Evolutionary conservation across 768 basidiomycete species (phyloP), one percentile per base, ranked within the genome.

Genomic region (Collybiopsis confluens): DNA sequence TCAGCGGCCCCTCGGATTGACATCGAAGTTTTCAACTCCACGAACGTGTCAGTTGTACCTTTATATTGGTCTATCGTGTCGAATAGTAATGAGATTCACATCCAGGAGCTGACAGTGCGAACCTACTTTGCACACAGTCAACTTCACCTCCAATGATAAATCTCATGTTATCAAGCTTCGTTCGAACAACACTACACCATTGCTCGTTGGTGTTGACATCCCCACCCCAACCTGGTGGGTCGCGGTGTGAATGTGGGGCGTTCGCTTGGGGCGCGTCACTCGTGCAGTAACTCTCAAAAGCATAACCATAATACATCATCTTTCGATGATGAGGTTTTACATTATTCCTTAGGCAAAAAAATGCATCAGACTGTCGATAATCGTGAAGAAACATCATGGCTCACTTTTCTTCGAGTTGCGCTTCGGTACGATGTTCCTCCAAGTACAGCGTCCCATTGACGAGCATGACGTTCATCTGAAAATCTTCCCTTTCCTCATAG

Each of bases 211-310:
- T 94, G 63, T 95, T 78, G 11, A 94, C 90, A 56, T 89, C 85
- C 0, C 86, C 85, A 50, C 89, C 80, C 88, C 87, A 92, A 1
- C 85, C 87, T 2, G 64, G 56, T n/a, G 72, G 72, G 28, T 66
- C 43, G 8, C 33, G 15, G 13, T 4, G 9, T 6, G 18, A 33
- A 11, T 36, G 47, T 13, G 44, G n/a, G 13, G 7, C 20, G 13
- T 8, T 15, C 61, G 59, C 61, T 63, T 56, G 58, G 8, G 75
- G 76, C 1, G 65, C 64, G 18, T 74, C 72, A 3, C 76, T 73
- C 13, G 92, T 94, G 67, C 89, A 92, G 61, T 86, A 95, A 15
- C 90, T 88, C 65, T 95, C 92, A 59, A 95, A 95, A 0, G 91
- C 80, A 66, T 94, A 94, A 16, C 91, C 92, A 65, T 86, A 90